Conservation (phyloP, 2,329 filamentous ascomycete genomes). For the Aspergillus melleus region DNA sequence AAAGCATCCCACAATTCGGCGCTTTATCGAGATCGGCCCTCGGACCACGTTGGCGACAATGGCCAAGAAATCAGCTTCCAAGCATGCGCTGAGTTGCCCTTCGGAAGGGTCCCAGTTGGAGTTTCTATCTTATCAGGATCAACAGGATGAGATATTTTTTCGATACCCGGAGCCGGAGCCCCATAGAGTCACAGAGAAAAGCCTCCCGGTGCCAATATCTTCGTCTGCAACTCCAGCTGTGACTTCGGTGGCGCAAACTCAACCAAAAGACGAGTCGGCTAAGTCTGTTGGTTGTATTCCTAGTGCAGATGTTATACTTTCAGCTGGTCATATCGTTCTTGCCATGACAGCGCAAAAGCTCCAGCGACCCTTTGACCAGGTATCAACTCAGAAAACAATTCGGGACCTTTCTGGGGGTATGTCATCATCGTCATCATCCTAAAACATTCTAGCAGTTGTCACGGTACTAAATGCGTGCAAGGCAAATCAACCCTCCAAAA, state of each 20-base stretch:
- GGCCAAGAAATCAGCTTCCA: conserved; percentile 36
- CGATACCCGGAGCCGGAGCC: background rate
- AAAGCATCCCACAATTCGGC: conserved; percentile 24
- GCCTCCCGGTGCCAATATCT: too few relatives aligned
- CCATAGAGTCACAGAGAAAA: background rate
- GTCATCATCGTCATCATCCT: background rate
- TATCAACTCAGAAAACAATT: conserved; percentile 29
- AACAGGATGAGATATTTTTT: conserved; percentile 15
- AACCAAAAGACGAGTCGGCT: background rate
- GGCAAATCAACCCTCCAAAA: conserved; percentile 48
- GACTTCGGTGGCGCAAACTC: conserved; percentile 3
- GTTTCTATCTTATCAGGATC: conserved; percentile 24
- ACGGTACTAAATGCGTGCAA: conserved; percentile 11
- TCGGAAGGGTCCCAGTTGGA: conserved; percentile 21
- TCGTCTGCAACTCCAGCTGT: background rate
- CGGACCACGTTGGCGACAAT: conserved; percentile 38
- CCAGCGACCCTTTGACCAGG: conserved; percentile 16
- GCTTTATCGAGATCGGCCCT: conserved; percentile 43
- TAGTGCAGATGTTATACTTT: conserved; percentile 7
- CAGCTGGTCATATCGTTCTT: conserved; percentile 15
- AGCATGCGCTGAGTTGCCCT: conserved; percentile 20
- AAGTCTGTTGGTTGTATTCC: background rate
- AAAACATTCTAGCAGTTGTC: background rate
- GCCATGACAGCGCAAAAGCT: conserved; percentile 20
- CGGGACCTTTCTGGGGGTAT: conserved; percentile 30